Evolutionary conservation across 345 rosid species (phyloP).

Genomic region (Lepidium aucheri): DNA sequence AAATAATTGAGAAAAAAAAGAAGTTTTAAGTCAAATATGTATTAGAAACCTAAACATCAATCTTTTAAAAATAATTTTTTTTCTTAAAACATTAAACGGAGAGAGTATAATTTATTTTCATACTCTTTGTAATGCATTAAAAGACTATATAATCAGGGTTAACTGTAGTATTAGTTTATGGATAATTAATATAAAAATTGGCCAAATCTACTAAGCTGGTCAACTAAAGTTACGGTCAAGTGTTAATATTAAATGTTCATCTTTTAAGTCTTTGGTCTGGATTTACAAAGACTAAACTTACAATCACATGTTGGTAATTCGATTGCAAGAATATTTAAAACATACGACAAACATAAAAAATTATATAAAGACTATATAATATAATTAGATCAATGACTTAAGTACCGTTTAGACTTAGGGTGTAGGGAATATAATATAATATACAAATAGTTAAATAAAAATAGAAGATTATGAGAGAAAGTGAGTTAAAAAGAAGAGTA

Average conservation of each 20-base stretch:
- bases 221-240: slow-evolving; percentile 9
- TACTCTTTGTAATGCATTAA: too few species aligned
- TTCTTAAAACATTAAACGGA: too few species aligned
- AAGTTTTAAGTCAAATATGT: too few species aligned
- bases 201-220: neutral
- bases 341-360: neutral
- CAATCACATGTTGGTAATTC: slow-evolving; percentile 6
- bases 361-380: neutral
- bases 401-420: neutral
- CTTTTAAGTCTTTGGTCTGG: neutral
- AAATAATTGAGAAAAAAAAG: too few species aligned
- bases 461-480: neutral
- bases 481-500: slow-evolving; percentile 15
- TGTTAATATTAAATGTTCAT: neutral
- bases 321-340: neutral
- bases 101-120: neutral
- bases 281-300: slow-evolving; percentile 10
- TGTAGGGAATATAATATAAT: neutral
- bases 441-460: neutral
- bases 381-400: neutral
- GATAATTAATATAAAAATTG: too few species aligned
- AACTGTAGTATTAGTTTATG: too few species aligned
- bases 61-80: too few species aligned
- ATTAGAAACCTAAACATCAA: too few species aligned
- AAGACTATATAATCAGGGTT: too few species aligned